Base-by-base conservation (phyloP, 2,329 filamentous ascomycete species). In the Pestalotiopsis sp. region DNA sequence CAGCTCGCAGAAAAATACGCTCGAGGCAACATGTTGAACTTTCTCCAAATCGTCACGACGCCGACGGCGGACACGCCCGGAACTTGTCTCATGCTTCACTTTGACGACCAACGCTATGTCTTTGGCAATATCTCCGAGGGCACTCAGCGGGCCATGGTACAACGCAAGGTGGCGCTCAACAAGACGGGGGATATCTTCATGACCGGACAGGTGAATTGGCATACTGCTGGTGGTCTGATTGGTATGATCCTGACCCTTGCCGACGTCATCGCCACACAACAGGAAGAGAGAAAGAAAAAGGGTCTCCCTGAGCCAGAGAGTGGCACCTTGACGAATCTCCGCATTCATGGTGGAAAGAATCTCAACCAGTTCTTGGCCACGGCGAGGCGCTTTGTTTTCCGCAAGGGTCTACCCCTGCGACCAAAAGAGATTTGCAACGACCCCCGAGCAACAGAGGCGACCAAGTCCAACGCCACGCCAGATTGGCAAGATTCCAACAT, bases 41-140 rank as follows among this genome's bases (percentile, higher is more conserved):
- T 85, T 75, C 85, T 95, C 68, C 91, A 97, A 79, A 82, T 98
- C 74, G 80, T 95, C 70, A 92, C 91, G 20, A 92, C 92, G 69
- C 95, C 95, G 14, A 96, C 95, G 73, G 92, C 91, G 69, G 96
- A 99, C 81, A 97, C 94, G 23, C 88, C 91, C 1, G 95, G 95
- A 66, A 93, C 93, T 2, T 88, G 89, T 64, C 79, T 98, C 39
- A 78, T 94, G 49, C 84, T 99, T 6, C 91, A 95, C 77, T 95
- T 94, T 76, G 93, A 95, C 74, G 88, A 90, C 75, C 91, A 92
- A 74, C 88, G 93, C 68, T 99, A 99, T 80, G 74, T 98, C 17
- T 92, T 99, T 76, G 96, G 96, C 23, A 91, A 92, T 75, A 79
- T 95, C 17, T 83, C 90, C 11, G 96, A 99, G 80, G 96, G 95